These are phyloP conservation scores for Sclerotinia subarctica DNA, from an alignment of 2,329 filamentous ascomycete genomes.

Conservation along the genomic window DNA sequence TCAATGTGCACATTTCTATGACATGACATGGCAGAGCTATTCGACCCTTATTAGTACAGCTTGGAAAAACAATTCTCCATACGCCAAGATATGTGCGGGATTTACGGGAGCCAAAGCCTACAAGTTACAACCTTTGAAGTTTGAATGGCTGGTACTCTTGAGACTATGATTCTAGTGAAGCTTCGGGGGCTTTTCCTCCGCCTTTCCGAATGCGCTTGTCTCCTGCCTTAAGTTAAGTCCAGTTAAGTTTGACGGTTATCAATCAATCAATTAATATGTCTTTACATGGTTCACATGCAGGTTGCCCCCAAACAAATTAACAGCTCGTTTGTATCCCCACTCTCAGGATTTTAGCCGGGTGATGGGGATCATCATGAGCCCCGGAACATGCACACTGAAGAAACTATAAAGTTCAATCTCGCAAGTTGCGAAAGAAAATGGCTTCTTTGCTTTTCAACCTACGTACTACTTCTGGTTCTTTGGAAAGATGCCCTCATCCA, in stretches of 20 bases:
- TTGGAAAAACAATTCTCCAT: slow-evolving; percentile 12
- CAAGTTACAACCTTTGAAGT: slow-evolving; percentile 2
- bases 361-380: slow-evolving; percentile 4
- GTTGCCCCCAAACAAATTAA: neutral
- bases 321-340: neutral
- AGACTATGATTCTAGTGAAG: neutral
- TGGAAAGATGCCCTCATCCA: slow-evolving; percentile 9
- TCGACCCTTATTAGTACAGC: neutral
- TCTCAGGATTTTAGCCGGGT: slow-evolving; percentile 18
- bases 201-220: slow-evolving; percentile 2
- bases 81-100: slow-evolving; percentile 16
- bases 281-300: slow-evolving; percentile 15
- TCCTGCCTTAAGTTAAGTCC: neutral
- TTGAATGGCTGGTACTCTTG: slow-evolving; percentile 5
- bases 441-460: neutral
- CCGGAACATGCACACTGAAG: neutral
- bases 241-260: neutral
- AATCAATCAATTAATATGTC: neutral
- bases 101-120: neutral
- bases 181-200: slow-evolving; percentile 16
- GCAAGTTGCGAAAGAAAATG: neutral
- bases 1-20: neutral
- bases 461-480: neutral
- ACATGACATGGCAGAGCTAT: neutral
- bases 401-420: slow-evolving; percentile 17